These are phyloP conservation scores for Calonectria crousiana DNA, from an alignment of 2,329 filamentous ascomycete species.

Conservation along the genomic window DNA sequence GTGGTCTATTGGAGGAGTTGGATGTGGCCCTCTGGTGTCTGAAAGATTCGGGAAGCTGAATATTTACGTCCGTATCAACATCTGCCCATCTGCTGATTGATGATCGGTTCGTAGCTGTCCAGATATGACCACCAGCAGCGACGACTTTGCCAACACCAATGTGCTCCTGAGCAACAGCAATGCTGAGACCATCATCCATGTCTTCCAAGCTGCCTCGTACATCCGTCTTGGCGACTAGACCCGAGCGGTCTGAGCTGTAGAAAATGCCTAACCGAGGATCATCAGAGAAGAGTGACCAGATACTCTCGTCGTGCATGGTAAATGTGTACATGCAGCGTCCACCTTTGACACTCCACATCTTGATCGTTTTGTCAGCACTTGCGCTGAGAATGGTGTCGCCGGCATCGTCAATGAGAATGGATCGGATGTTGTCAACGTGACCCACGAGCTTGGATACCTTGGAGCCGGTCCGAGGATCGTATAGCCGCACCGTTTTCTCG, in stretches of 20 bases:
- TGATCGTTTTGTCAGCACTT: conserved; percentile 96
- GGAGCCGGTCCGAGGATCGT: conserved; percentile 91
- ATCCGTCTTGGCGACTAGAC: conserved; percentile 96
- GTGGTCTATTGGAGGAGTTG: conserved; percentile 54
- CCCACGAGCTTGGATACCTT: conserved; percentile 96
- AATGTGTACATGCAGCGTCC: conserved; percentile 97
- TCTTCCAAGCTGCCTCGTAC: conserved; percentile 75
- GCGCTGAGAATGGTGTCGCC: conserved; percentile 94
- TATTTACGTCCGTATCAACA: conserved; percentile 81
- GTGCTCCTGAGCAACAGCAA: conserved; percentile 93
- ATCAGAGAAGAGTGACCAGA: conserved; percentile 95
- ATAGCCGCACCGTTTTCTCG: conserved; percentile 91
- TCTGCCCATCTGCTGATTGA: conserved; percentile 94
- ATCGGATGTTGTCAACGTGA: conserved; percentile 93
- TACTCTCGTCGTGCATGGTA: conserved; percentile 98
- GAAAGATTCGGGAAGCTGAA: conserved; percentile 72
- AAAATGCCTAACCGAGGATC: conserved; percentile 89
- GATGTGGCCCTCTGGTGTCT: conserved; percentile 62
- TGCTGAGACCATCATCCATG: conserved; percentile 87
- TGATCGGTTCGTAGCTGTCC: conserved; percentile 90
- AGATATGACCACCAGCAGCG: conserved; percentile 81
- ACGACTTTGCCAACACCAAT: conserved; percentile 80
- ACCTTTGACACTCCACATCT: conserved; percentile 96
- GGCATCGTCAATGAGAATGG: conserved; percentile 88
- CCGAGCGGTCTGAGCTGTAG: conserved; percentile 94